A percentile compares a stretch with the other conserved stretches of the same genome.
Conservation (phyloP, 768 basidiomycete species). For the Bullera alba region DNA sequence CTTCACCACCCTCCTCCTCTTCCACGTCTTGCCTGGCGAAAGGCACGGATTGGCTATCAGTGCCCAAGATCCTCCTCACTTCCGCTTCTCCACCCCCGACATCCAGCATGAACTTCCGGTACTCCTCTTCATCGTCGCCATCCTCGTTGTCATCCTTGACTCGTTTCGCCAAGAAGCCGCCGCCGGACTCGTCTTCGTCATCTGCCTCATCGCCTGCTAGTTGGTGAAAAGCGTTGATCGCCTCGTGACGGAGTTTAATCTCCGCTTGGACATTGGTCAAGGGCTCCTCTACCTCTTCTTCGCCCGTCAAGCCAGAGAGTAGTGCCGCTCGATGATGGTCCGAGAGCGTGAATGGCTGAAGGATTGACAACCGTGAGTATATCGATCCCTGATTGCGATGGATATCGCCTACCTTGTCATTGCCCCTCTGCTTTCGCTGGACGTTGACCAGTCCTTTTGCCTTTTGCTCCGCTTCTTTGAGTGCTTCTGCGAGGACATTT, state of each 20-base stretch:
- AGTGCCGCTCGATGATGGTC: constrained; percentile 48
- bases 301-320: constrained; percentile 25
- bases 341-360: constrained; percentile 43
- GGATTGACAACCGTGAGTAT: constrained; percentile 1
- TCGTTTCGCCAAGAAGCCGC: neutral
- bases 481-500: constrained; percentile 60
- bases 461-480: constrained; percentile 23
- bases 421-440: neutral
- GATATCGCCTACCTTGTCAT: constrained; percentile 16
- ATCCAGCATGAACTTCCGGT: constrained; percentile 68
- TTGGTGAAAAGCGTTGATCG: constrained; percentile 71
- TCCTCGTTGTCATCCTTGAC: constrained; percentile 3
- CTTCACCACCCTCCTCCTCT: constrained; percentile 21
- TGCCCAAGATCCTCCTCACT: constrained; percentile 58
- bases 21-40: constrained; percentile 28
- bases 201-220: constrained; percentile 39
- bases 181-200: constrained; percentile 36
- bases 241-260: constrained; percentile 64
- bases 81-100: constrained; percentile 62
- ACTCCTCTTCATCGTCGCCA: constrained; percentile 58
- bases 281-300: constrained; percentile 32
- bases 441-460: constrained; percentile 15
- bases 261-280: constrained; percentile 76
- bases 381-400: neutral
- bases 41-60: constrained; percentile 35